Evolutionary conservation across 208 protist genomes (phyloP), one percentile per base, ranked within the genome.

Genomic region (Phytomonas sp.): DNA sequence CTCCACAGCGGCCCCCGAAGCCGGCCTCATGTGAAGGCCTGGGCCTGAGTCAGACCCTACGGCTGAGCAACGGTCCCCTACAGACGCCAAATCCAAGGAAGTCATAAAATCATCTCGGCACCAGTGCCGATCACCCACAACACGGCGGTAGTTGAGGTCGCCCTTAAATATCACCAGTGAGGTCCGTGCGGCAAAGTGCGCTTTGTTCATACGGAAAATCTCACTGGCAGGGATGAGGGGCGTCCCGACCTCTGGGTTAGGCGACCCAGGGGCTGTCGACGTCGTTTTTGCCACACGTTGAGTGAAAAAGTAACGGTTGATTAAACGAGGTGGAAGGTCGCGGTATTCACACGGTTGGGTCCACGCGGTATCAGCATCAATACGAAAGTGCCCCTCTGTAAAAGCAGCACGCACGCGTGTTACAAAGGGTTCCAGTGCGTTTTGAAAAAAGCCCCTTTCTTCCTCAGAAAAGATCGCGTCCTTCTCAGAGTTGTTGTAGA

Each of bases 61-160:
- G 63, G 26, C 31, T 49, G 42, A 23, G 70, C 72, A 29, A 71
- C 52, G 14, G 49, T 40, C 16, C 63, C 60, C 32, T 73, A 37
- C 16, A 26, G 45, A 56, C 19, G 45, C 36, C 34, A 78, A 62
- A 37, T 78, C 60, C 4, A 92, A 66, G 14, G 86, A 76, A 16
- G 86, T 74, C 16, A 87, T 16, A 59, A 92, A 93, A 66, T 85
- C 81, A 16, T 69, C 66, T 4, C 69, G 71, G 67, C 88, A 72
- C 90, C 92, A 97, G 81, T 94, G 84, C 14, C 92, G 86, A 69
- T 97, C 92, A 14, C 90, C 89, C n/a, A 97, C 45, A 36, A 97
- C 78, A 23, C 90, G 88, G 56, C 92, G 90, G 72, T 86, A 97
- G 73, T 97, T 97, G 26, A 97, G 77, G 75, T 97, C 92, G 4